phyloP scores from a whole-genome alignment of 1,139 yeast genomes.

The Debaryomyces psychrophilus region DNA sequence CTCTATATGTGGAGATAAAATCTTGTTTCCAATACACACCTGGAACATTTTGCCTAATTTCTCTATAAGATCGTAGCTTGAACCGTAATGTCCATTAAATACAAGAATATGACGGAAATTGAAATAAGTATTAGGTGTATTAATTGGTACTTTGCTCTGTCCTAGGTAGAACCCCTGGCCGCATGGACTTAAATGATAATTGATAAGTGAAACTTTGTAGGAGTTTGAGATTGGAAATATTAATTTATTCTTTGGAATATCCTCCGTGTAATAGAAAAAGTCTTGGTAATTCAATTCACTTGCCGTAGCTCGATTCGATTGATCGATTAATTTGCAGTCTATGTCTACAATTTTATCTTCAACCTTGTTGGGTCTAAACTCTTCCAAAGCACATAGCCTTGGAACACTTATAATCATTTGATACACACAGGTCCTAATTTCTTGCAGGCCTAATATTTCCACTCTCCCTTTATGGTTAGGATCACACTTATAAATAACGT shows the following conservation, averaged over 20 bases:
- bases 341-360: conserved; percentile 44
- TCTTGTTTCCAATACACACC: conserved; percentile 27
- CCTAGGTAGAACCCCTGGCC: conserved; percentile 40
- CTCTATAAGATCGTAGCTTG: conserved; percentile 20
- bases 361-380: conserved; percentile 45
- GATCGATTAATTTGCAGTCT: conserved; percentile 42
- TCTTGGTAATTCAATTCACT: conserved; percentile 11
- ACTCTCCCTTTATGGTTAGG: conserved; percentile 36
- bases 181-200: conserved; percentile 29
- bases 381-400: conserved; percentile 55
- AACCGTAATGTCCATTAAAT: conserved; percentile 24
- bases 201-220: conserved; percentile 30
- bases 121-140: conserved; percentile 21
- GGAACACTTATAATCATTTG: conserved; percentile 62
- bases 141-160: conserved; percentile 15
- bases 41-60: conserved; percentile 26
- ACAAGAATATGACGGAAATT: conserved; percentile 30
- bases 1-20: conserved; percentile 31
- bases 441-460: conserved; percentile 51
- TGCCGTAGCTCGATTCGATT: conserved; percentile 15
- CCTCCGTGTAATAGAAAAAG: conserved; percentile 15
- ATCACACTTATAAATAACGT: conserved; percentile 71
- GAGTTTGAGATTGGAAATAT: conserved; percentile 26
- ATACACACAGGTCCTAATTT: conserved; percentile 74
- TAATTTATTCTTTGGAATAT: conserved; percentile 10